A percentile compares a stretch with the other conserved stretches of the same genome.
phyloP scores from a whole-genome alignment of 2,329 filamentous ascomycete species.

The Trichoderma sp. region DNA sequence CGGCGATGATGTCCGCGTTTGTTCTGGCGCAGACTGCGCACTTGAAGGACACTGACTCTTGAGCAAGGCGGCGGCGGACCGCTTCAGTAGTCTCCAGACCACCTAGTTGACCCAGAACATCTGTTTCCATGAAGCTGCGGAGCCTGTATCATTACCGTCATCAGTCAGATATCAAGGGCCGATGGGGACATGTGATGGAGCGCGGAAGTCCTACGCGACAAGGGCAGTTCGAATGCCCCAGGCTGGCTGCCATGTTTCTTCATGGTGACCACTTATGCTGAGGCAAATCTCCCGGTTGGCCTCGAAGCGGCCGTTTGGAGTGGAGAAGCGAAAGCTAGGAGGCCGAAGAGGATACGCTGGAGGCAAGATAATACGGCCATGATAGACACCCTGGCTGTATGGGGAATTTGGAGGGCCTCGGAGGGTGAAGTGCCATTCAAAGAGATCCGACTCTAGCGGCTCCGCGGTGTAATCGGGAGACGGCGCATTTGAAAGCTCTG shows the following conservation, averaged over 20 bases:
- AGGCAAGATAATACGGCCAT: slow-evolving; percentile 90
- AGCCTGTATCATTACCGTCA: slow-evolving; percentile 45
- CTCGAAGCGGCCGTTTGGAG: slow-evolving; percentile 89
- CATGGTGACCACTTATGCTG: slow-evolving; percentile 89
- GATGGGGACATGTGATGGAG: not conserved
- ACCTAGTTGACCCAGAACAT: slow-evolving; percentile 82
- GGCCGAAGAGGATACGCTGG: slow-evolving; percentile 87
- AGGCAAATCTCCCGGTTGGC: slow-evolving; percentile 96
- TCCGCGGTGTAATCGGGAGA: slow-evolving; percentile 82
- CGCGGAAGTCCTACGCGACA: slow-evolving; percentile 46
- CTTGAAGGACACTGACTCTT: slow-evolving; percentile 61
- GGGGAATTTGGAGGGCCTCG: slow-evolving; percentile 79
- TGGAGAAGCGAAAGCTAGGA: slow-evolving; percentile 92
- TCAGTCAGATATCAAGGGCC: slow-evolving; percentile 3
- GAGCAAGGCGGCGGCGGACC: slow-evolving; percentile 67
- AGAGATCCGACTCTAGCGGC: slow-evolving; percentile 85
- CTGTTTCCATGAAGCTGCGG: slow-evolving; percentile 89
- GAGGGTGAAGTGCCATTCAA: slow-evolving; percentile 99
- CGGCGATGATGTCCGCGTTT: slow-evolving; percentile 72
- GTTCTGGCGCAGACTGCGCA: slow-evolving; percentile 69
- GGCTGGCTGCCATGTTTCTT: slow-evolving; percentile 97
- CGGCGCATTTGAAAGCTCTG: slow-evolving; percentile 76
- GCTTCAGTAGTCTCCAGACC: slow-evolving; percentile 74
- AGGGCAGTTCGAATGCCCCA: slow-evolving; percentile 94
- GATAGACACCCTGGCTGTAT: slow-evolving; percentile 82